Conservation (phyloP, 2,329 filamentous ascomycete genomes). For the Clonostachys sp. region DNA sequence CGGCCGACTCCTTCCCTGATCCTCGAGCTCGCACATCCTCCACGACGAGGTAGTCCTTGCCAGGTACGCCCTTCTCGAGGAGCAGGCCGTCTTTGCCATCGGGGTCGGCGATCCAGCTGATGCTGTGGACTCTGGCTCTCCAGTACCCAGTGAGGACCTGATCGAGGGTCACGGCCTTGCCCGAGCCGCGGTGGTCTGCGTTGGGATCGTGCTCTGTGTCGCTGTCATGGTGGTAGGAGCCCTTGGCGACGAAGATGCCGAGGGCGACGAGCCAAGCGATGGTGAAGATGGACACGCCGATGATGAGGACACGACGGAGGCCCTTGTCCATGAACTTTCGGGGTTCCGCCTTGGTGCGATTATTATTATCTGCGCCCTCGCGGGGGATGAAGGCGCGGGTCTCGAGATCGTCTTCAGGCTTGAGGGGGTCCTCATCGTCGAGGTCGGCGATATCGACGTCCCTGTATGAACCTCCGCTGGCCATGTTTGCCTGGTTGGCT, state of each 20-base stretch:
- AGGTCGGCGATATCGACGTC: conserved; percentile 24
- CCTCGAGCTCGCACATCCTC: conserved; percentile 65
- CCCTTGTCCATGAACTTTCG: conserved; percentile 60
- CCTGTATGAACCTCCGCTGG: conserved; percentile 10
- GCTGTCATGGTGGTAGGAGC: conserved; percentile 62
- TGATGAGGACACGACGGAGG: conserved; percentile 57
- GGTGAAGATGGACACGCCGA: conserved; percentile 55
- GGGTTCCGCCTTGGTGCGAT: conserved; percentile 5
- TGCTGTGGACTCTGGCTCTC: conserved; percentile 56
- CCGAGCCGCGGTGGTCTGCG: conserved; percentile 58
- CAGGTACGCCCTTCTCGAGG: conserved; percentile 62
- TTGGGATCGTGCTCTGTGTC: conserved; percentile 62
- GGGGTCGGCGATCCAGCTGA: conserved; percentile 73
- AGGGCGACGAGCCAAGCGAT: conserved; percentile 67
- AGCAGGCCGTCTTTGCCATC: conserved; percentile 79
- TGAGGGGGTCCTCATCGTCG: conserved; percentile 37
- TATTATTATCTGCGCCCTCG: conserved; percentile 19
- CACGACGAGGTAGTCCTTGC: conserved; percentile 75
- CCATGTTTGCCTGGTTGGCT: conserved; percentile 3
- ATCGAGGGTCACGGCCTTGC: conserved; percentile 69
- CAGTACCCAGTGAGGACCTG: conserved; percentile 66
- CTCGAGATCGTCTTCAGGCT: conserved; percentile 35
- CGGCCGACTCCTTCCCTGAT: conserved; percentile 20
- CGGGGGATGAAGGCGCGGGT: conserved; percentile 44
- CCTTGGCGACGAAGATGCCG: conserved; percentile 59